phyloP scores from a whole-genome alignment of 78 protist species.

The Parvularia atlantis region DNA sequence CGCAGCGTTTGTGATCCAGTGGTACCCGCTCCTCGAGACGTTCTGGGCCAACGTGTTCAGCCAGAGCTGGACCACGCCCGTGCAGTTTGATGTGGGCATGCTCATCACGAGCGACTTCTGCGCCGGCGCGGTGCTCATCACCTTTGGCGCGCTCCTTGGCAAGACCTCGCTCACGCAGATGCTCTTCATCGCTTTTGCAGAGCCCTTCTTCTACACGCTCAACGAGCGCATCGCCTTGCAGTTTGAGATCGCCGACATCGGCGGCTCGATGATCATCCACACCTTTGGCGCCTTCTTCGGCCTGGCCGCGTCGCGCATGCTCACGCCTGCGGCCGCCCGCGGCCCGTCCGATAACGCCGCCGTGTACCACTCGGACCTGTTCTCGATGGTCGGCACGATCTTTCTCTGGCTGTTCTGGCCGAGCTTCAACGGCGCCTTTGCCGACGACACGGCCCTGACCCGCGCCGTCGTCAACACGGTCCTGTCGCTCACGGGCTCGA shows the following conservation, averaged over 20 bases:
- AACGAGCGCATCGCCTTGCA: conserved; percentile 36
- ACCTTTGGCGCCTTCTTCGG: conserved; percentile 86
- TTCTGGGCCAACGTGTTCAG: too few relatives aligned
- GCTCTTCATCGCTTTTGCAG: conserved; percentile 53
- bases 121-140: conserved; percentile 86
- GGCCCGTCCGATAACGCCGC: conserved; percentile 12
- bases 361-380: conserved; percentile 49
- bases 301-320: conserved; percentile 41
- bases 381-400: conserved; percentile 81
- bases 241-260: conserved; percentile 61
- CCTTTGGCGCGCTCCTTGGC: conserved; percentile 85
- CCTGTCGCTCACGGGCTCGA: conserved; percentile 20
- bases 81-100: too few relatives aligned
- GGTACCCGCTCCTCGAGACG: conserved; percentile 7
- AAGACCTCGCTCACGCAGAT: conserved; percentile 64
- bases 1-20: conserved; percentile 2
- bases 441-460: too few relatives aligned
- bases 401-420: conserved; percentile 89
- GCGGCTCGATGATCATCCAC: conserved; percentile 88
- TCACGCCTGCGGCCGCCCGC: conserved; percentile 9
- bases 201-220: conserved; percentile 54
- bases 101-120: conserved; percentile 46
- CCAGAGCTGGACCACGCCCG: too few relatives aligned
- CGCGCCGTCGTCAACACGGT: conserved; percentile 29
- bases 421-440: conserved; percentile 78